These are phyloP conservation scores for Pezicula neosporulosa DNA, from an alignment of 2,329 filamentous ascomycete genomes.

Conservation along the genomic window DNA sequence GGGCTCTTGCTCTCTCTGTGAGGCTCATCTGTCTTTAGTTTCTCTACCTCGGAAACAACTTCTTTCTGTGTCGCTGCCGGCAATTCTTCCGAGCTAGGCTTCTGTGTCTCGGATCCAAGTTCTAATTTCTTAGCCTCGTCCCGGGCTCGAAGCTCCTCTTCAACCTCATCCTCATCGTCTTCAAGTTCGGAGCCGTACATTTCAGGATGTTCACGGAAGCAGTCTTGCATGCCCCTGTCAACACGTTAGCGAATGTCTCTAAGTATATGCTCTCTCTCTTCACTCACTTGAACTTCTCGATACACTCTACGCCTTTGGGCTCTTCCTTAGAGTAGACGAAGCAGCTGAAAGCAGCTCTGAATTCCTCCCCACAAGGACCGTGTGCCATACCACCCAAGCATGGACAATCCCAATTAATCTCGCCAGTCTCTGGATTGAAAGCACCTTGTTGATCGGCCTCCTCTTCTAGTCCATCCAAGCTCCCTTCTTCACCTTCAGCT, in stretches of 20 bases:
- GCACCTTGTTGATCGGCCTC: slow-evolving; percentile 86
- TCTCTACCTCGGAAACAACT: not conserved
- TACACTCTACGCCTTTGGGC: slow-evolving; percentile 96
- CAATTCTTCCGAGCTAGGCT: not conserved
- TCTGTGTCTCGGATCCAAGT: not conserved
- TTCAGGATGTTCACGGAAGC: slow-evolving; percentile 90
- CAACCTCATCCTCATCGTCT: slow-evolving; percentile 64
- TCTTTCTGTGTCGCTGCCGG: slow-evolving; percentile 1
- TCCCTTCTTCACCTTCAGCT: slow-evolving; percentile 21
- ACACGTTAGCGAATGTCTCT: slow-evolving; percentile 17
- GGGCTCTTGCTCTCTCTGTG: slow-evolving; percentile 21
- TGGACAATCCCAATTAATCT: slow-evolving; percentile 99
- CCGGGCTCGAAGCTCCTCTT: slow-evolving; percentile 25
- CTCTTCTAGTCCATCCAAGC: slow-evolving; percentile 62
- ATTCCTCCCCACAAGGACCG: slow-evolving; percentile 92
- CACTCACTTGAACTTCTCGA: slow-evolving; percentile 92
- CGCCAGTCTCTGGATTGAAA: slow-evolving; percentile 96
- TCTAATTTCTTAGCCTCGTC: slow-evolving; percentile 12
- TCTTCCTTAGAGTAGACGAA: slow-evolving; percentile 95
- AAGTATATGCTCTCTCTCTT: not conserved
- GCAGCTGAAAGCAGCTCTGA: slow-evolving; percentile 94
- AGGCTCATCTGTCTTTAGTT: slow-evolving; percentile 19
- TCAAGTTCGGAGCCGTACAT: slow-evolving; percentile 87
- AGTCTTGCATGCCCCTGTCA: slow-evolving; percentile 88
- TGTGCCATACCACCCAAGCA: slow-evolving; percentile 96